phyloP scores from a whole-genome alignment of 2,329 filamentous ascomycete species.

The Botrytis porri region DNA sequence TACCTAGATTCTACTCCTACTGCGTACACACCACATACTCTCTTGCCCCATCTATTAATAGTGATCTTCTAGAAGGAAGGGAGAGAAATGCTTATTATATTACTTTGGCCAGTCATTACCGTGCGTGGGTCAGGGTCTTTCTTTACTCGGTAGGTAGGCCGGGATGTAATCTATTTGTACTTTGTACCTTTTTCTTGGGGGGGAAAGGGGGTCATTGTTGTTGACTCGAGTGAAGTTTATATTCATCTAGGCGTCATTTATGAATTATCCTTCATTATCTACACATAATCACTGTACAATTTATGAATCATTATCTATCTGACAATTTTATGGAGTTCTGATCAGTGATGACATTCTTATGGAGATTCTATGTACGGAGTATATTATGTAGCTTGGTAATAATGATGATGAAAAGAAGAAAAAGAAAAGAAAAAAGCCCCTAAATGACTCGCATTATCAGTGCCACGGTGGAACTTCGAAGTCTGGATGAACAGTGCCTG shows the following conservation, averaged over 20 bases:
- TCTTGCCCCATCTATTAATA: not conserved
- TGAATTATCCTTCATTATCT: not conserved
- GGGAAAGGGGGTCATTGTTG: not conserved
- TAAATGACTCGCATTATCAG: slow-evolving; percentile 18
- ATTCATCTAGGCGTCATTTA: not conserved
- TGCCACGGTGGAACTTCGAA: not conserved
- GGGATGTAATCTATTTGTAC: not conserved
- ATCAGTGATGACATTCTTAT: not conserved
- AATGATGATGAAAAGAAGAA: not conserved
- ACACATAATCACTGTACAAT: not conserved
- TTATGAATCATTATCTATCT: not conserved
- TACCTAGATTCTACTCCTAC: not conserved
- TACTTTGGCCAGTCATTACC: not conserved
- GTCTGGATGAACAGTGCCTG: not conserved
- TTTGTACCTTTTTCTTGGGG: not conserved
- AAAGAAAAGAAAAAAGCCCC: not conserved
- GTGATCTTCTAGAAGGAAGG: not conserved
- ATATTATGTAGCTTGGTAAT: not conserved
- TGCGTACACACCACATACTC: not conserved
- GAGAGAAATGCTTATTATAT: not conserved
- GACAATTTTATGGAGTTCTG: not conserved
- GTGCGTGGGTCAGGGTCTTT: not conserved
- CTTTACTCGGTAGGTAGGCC: not conserved
- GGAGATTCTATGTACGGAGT: not conserved
- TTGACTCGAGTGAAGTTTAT: not conserved